Evolutionary conservation across 805 yeast genomes (phyloP).

Genomic region (Saccharomycopsis capsularis): DNA sequence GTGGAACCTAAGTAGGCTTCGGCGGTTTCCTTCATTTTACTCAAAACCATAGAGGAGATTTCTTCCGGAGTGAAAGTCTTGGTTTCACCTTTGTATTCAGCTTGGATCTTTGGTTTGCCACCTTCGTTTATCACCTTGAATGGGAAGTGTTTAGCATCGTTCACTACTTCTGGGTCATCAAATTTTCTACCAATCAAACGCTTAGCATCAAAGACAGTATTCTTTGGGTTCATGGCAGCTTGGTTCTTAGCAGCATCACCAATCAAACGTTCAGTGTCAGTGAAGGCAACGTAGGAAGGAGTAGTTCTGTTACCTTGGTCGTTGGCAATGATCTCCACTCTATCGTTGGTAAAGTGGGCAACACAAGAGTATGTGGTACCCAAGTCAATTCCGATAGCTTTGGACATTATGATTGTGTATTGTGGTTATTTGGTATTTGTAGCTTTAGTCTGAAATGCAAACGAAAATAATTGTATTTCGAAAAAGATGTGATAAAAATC

Average conservation of each 20-base stretch:
- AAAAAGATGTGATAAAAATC: too few relatives aligned
- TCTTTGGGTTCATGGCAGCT: constrained; percentile 92
- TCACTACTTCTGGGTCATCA: constrained; percentile 68
- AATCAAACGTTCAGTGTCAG: constrained; percentile 88
- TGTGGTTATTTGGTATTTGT: background rate
- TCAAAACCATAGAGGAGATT: constrained; percentile 85
- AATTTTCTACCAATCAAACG: constrained; percentile 86
- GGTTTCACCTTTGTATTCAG: constrained; percentile 81
- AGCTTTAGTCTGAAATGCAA: too few relatives aligned
- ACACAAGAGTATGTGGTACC: constrained; percentile 98
- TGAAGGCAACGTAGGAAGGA: constrained; percentile 94
- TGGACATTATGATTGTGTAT: constrained; percentile 34
- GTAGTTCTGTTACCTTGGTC: constrained; percentile 99
- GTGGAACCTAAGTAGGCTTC: constrained; percentile 80
- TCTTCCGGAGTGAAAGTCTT: constrained; percentile 91
- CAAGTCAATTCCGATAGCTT: constrained; percentile 80
- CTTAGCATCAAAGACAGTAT: constrained; percentile 94
- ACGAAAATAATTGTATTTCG: too few relatives aligned
- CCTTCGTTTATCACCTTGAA: constrained; percentile 69
- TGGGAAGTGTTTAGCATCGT: constrained; percentile 84
- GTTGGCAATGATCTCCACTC: constrained; percentile 93
- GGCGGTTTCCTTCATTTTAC: constrained; percentile 91
- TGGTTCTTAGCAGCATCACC: constrained; percentile 99
- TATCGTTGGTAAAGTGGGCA: constrained; percentile 75
- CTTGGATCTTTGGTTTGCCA: constrained; percentile 84